Base-by-base conservation (phyloP, 2,329 filamentous ascomycete genomes). In the Lizonia empirigonia region DNA sequence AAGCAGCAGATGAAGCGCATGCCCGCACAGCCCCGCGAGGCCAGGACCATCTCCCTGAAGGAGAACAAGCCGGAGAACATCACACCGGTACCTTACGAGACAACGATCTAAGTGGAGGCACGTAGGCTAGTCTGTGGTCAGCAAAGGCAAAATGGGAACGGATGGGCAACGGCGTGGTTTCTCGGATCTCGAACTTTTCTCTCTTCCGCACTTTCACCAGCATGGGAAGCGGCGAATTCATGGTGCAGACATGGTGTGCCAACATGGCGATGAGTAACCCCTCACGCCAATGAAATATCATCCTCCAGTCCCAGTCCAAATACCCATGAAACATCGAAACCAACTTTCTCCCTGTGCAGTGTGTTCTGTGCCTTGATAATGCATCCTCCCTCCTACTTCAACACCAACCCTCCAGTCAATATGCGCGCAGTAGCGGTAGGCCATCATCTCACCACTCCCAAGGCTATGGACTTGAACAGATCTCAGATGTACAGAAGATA, bases 31-130 rank as follows among this genome's bases (percentile, higher is more conserved):
- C 94, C 94, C 77, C 85, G 94, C 68, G 87, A 88, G 65, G 87
- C 89, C 64, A 84, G 85, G 77, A 91, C 87, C 62, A 85, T 97
- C 76, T 88, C 85, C 72, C 81, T 87, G 71, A 86, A 86, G 80
- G 88, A 91, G 76, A 90, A 90, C 82, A 83, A 86, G 76, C 91
- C 92, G 62, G 91, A 97, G 87, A 97, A 89, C 70, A 86, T 97
- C 73, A 86, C 87, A 60, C 91, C 93, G 69, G 85, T 97, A 70
- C 81, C 94, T 74, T 99, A 97, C 87, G 94, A 97, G 85, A 99
- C 94, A 72, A 93, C 90, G 76, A 97, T 99, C 80, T 99, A 94
- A 86, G 74, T 64, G 63, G 65, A 62, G 60, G 60, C 42, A 44
- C 55, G 61, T 41, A 59, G 63, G 55, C 50, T 60, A 53, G 63